phyloP scores from a whole-genome alignment of 2,329 filamentous ascomycete genomes.

The Hymenoscyphus repandus region DNA sequence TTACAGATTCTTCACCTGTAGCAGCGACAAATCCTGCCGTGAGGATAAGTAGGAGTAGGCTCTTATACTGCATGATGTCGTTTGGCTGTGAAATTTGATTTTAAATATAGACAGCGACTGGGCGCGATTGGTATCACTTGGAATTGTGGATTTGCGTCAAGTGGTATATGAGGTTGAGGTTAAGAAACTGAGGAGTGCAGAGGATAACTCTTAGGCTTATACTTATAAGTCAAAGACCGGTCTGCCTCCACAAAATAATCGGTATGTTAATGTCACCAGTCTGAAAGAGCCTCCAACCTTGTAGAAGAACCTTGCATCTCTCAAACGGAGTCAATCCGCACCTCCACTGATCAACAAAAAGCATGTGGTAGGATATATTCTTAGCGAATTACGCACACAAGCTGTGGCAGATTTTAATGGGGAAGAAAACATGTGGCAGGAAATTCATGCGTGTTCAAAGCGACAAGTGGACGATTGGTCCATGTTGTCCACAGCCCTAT shows the following conservation, averaged over 20 bases:
- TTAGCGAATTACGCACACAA: background rate
- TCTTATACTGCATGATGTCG: background rate
- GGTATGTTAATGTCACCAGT: background rate
- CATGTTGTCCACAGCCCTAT: too few relatives aligned
- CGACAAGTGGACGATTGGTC: too few relatives aligned
- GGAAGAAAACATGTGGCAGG: background rate
- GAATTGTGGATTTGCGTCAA: too few relatives aligned
- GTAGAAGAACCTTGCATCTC: slow-evolving; percentile 4
- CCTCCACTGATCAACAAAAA: slow-evolving; percentile 1
- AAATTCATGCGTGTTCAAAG: slow-evolving; percentile 12
- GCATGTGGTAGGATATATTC: slow-evolving; percentile 11
- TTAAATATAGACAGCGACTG: too few relatives aligned
- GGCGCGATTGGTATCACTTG: too few relatives aligned
- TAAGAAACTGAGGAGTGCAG: too few relatives aligned
- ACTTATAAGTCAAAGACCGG: slow-evolving; percentile 15
- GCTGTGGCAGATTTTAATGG: background rate
- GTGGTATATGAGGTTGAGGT: too few relatives aligned
- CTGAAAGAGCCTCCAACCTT: slow-evolving; percentile 3
- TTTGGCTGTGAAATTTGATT: too few relatives aligned
- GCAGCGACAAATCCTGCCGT: background rate
- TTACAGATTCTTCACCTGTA: background rate
- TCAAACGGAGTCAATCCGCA: slow-evolving; percentile 11
- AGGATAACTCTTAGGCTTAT: slow-evolving; percentile 1
- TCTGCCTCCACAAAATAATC: slow-evolving; percentile 9
- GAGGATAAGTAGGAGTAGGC: background rate